Conservation (phyloP, 805 yeast species). For the Ogataea degrootiae region DNA sequence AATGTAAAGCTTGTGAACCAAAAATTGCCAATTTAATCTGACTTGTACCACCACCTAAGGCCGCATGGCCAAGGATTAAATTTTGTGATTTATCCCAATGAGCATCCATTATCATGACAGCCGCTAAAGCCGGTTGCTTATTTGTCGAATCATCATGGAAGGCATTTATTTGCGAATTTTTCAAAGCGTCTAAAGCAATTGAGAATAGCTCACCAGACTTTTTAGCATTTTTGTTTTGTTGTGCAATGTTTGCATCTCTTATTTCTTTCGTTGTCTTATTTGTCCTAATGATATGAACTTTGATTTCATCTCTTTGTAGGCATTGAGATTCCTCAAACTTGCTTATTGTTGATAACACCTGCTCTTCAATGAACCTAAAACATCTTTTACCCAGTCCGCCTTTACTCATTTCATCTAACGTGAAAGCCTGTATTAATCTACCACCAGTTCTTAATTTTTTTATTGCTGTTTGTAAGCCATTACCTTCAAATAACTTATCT, state of each 20-base stretch:
- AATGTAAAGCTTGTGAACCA: constrained; percentile 87
- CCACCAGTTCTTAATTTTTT: constrained; percentile 75
- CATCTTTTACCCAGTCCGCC: constrained; percentile 74
- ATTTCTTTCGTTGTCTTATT: constrained; percentile 66
- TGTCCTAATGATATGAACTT: constrained; percentile 71
- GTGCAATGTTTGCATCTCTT: constrained; percentile 76
- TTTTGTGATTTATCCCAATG: constrained; percentile 65
- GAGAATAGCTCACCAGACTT: constrained; percentile 73
- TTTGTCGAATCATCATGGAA: constrained; percentile 32
- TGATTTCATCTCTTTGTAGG: constrained; percentile 44
- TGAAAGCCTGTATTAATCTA: constrained; percentile 84
- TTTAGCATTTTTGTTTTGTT: constrained; percentile 71
- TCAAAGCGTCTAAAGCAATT: constrained; percentile 73
- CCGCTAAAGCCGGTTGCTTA: constrained; percentile 64
- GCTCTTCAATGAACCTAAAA: constrained; percentile 70
- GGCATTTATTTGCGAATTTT: constrained; percentile 46
- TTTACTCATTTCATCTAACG: constrained; percentile 81
- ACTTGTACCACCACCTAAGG: constrained; percentile 83
- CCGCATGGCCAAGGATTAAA: constrained; percentile 82
- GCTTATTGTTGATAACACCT: constrained; percentile 48
- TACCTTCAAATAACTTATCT: constrained; percentile 49
- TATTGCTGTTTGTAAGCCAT: constrained; percentile 62
- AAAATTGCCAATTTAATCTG: constrained; percentile 77
- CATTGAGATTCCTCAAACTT: constrained; percentile 31
- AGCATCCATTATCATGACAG: constrained; percentile 79